Base-by-base conservation (phyloP, 2,329 filamentous ascomycete genomes). In the Phialophora expanda region DNA sequence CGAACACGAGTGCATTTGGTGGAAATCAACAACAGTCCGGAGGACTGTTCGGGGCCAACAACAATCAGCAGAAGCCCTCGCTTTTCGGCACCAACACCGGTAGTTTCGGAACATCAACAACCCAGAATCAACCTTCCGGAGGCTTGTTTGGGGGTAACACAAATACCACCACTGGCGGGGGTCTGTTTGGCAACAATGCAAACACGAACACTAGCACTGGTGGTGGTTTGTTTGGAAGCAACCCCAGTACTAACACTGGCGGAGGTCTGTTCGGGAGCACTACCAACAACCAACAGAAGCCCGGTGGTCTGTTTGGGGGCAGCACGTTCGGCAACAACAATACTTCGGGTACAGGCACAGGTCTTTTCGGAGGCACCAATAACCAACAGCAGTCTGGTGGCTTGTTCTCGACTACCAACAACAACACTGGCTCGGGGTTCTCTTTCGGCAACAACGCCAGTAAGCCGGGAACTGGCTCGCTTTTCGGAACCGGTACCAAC, bases 371-470 rank as follows among this genome's bases (percentile, higher is more conserved):
- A n/a, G 74, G 73, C 53, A 77, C 72, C 74, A 70, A 63, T 62
- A 72, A 67, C 60, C 66, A 68, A 11, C 76, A 57, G 72, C 81
- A 67, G 38, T 44, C 38, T 9, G 66, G 71, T 53, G 66, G 68
- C 46, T 56, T 74, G 53, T 75, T 75, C 30, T 72, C 72, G 32
- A 72, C 50, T 38, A 59, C 59, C n/a, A 69, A 46, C 58, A 71
- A 65, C 53, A 70, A 61, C 48, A 66, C 63, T 1, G 73, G 66
- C 12, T 61, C 69, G 22, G 70, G 72, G 51, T 78, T 86, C 48
- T 73, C 90, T 3, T 90, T 91, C 38, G 71, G 73, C 22, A 67
- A 69, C 26, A 69, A 69, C 55, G 79, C 83, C 51, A 83, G 86
- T 46, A 68, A 70, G 46, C 62, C 72, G 20, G 70, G 82, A 56